A percentile compares a stretch with the other conserved stretches of the same genome.
Conservation (phyloP, 2,329 filamentous ascomycete genomes). For the Trichoderma sp. region DNA sequence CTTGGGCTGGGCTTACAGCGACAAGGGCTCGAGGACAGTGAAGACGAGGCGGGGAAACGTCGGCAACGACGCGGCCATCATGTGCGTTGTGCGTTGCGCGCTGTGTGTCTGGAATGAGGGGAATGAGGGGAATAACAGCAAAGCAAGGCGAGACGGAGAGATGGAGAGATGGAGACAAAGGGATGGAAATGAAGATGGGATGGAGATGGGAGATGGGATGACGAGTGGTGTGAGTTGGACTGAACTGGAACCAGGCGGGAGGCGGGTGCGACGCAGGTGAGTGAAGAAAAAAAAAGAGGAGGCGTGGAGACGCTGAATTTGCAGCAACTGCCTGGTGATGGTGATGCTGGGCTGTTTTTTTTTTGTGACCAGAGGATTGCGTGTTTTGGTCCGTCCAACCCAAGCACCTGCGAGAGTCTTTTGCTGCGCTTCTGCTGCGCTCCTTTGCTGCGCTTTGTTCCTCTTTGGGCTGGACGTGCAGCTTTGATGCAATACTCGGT, state of each 20-base stretch:
- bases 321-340: neutral
- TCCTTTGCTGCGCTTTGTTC: neutral
- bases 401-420: too few relatives aligned
- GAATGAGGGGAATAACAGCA: neutral
- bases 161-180: neutral
- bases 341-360: neutral
- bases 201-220: neutral
- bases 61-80: slow-evolving; percentile 62
- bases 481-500: too few relatives aligned
- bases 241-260: neutral
- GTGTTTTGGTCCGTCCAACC: neutral
- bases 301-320: neutral
- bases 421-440: too few relatives aligned
- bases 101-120: neutral
- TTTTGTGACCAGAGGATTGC: neutral
- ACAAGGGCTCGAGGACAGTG: slow-evolving; percentile 65
- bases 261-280: neutral
- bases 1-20: slow-evolving; percentile 49
- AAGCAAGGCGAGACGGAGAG: neutral
- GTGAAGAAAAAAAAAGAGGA: neutral
- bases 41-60: slow-evolving; percentile 63
- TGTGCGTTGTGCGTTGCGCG: slow-evolving; percentile 13
- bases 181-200: neutral
- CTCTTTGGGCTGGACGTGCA: neutral
- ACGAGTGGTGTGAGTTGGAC: neutral